Percentiles rank a stretch among this genome's conserved stretches.
Evolutionary conservation across 23 red algal genomes (phyloP).

Genomic region (Rhodosorus marinus): DNA sequence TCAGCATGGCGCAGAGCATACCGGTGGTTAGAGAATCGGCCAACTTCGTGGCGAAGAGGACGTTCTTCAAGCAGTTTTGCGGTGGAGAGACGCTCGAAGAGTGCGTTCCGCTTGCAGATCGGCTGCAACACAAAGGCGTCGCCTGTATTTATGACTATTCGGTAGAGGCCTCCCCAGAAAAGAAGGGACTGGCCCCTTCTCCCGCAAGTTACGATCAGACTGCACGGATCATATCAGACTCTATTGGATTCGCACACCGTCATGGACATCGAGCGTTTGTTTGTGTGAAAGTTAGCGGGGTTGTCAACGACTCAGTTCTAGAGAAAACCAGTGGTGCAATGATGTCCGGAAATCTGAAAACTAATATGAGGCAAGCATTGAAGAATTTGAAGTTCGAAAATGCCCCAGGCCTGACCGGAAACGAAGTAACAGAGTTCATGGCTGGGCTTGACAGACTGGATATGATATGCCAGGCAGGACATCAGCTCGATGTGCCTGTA

Average conservation of each 20-base stretch:
- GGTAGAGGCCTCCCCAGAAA: neutral
- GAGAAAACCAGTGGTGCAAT: neutral
- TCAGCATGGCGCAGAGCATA: neutral
- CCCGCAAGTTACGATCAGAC: neutral
- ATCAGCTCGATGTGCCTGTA: slow-evolving; percentile 1
- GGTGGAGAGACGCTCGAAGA: neutral
- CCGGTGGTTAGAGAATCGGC: neutral
- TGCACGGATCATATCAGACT: neutral
- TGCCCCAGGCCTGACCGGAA: neutral
- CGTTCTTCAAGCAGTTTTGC: neutral
- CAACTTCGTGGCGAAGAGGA: neutral
- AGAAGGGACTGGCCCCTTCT: neutral
- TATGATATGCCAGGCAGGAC: slow-evolving; percentile 2
- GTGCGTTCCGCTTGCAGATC: neutral
- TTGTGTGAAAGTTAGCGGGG: neutral
- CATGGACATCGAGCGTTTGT: neutral
- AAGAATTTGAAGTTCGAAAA: neutral
- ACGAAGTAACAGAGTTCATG: neutral
- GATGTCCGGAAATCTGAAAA: neutral
- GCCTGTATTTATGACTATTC: neutral
- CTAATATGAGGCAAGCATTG: neutral
- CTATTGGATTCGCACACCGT: neutral
- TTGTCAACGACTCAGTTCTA: neutral
- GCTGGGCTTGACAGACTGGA: neutral
- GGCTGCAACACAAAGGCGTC: neutral